These are phyloP conservation scores for Nigrospora oryzae DNA, from an alignment of 2,329 filamentous ascomycete genomes.

Conservation along the genomic window DNA sequence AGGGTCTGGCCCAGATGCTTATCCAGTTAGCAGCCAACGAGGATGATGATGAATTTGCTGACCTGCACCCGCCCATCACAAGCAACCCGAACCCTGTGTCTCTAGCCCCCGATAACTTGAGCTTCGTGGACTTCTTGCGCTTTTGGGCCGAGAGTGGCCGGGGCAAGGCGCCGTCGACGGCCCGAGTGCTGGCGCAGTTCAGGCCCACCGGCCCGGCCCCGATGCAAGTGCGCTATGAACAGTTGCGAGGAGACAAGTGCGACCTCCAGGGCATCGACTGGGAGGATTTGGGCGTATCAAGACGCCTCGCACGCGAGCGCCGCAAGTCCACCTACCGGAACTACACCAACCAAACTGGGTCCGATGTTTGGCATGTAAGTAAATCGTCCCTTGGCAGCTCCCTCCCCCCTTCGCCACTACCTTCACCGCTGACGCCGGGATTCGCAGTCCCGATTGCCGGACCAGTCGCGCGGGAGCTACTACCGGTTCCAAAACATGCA, in stretches of 20 bases:
- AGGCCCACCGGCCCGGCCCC: slow-evolving; percentile 16
- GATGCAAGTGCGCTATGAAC: slow-evolving; percentile 25
- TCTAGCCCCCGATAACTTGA: slow-evolving; percentile 40
- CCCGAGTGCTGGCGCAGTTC: background rate
- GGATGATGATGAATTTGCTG: slow-evolving; percentile 9
- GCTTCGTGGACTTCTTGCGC: slow-evolving; percentile 39
- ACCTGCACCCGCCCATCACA: slow-evolving; percentile 17
- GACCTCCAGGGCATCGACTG: slow-evolving; percentile 56
- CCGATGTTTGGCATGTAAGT: slow-evolving; percentile 41
- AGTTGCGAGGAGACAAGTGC: slow-evolving; percentile 45
- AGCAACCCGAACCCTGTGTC: slow-evolving; percentile 22
- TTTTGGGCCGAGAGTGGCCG: slow-evolving; percentile 29
- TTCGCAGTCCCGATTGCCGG: too few relatives aligned
- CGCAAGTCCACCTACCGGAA: slow-evolving; percentile 45
- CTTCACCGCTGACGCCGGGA: too few relatives aligned
- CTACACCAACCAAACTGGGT: slow-evolving; percentile 43
- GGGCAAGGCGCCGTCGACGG: background rate
- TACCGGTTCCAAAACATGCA: slow-evolving; percentile 52
- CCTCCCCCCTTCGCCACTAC: background rate
- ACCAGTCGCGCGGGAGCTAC: slow-evolving; percentile 25
- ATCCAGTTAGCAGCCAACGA: slow-evolving; percentile 5
- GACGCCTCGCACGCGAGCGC: slow-evolving; percentile 36
- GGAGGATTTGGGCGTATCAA: slow-evolving; percentile 40
- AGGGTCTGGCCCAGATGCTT: background rate
- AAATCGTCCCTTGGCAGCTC: background rate